Conservation (phyloP, 495 filamentous ascomycete species). For the Penicillium alfredii region DNA sequence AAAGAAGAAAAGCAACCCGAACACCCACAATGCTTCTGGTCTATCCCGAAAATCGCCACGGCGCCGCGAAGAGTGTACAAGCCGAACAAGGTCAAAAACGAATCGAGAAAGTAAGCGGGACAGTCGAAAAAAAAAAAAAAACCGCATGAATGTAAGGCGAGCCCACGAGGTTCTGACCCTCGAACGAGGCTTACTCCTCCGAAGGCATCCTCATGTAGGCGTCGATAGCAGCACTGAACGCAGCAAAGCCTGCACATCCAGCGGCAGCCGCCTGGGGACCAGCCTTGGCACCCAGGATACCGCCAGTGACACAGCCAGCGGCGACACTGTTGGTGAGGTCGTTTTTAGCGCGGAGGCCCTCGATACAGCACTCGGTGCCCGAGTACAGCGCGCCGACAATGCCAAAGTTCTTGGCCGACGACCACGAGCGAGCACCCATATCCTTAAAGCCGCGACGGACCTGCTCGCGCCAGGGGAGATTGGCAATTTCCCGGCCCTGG, state of each 20-base stretch:
- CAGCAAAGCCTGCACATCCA: constrained; percentile 92
- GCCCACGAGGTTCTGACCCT: neutral
- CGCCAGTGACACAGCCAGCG: constrained; percentile 88
- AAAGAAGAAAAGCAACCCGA: constrained; percentile 13
- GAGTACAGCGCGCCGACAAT: constrained; percentile 82
- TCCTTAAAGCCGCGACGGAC: constrained; percentile 81
- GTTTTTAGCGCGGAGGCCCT: constrained; percentile 86
- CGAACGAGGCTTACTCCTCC: constrained; percentile 19
- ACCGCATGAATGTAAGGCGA: neutral
- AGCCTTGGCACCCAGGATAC: constrained; percentile 73
- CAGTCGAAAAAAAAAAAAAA: neutral
- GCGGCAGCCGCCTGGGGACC: constrained; percentile 86
- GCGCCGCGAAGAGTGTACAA: constrained; percentile 19
- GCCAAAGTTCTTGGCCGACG: constrained; percentile 91
- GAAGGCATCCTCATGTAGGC: constrained; percentile 69
- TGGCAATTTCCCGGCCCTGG: constrained; percentile 54
- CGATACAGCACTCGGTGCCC: constrained; percentile 93
- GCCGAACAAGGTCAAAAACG: constrained; percentile 3
- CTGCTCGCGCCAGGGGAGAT: constrained; percentile 77
- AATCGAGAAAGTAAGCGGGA: neutral
- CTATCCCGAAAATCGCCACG: constrained; percentile 21
- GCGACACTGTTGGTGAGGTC: constrained; percentile 83
- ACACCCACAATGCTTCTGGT: constrained; percentile 26
- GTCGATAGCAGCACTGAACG: constrained; percentile 93
- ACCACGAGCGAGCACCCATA: constrained; percentile 80